Base-by-base conservation (phyloP, 768 basidiomycete genomes). In the Tubosaeta sp. region DNA sequence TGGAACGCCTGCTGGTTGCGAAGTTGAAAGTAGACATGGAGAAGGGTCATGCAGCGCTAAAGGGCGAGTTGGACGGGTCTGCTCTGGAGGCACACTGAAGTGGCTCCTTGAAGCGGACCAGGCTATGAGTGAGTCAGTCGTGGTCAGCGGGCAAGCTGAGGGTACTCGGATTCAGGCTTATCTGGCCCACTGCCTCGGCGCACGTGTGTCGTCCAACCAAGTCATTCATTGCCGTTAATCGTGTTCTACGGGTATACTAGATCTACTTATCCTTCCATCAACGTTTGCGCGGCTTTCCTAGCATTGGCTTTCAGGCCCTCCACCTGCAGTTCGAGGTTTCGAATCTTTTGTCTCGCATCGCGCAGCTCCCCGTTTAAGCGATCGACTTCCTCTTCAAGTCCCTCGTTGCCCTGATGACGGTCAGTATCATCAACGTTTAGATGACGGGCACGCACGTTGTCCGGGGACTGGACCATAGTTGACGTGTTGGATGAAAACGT, bases 251-350 rank as follows among this genome's bases (percentile, higher is more conserved):
- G 58, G 49, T 53, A 51, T 55, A 13, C 7, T 48, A 49, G 6
- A 45, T 51, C 51, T 59, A n/a, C n/a, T n/a, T n/a, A 65, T 39
- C 43, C 56, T 10, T 70, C 61, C 53, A 75, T 50, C 54, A 91
- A 65, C 32, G 84, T 73, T 64, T 86, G 80, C 12, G 86, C 85
- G 2, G 88, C 89, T 62, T 81, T 87, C 60, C 80, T 75, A 50
- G 89, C 87, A 60, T 91, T 92, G 16, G 83, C 82, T 51, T 79
- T 79, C 56, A 89, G 67, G 13, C 76, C 74, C 71, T 93, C 90
- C 18, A 92, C 81, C 70, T 90, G 87, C 52, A 93, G 64, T 71
- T 94, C 91, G 44, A 94, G 69, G 59, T 85, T 85, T 51, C 93
- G 76, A 47, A 94, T 92, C 72, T 87, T 82, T 68, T 84, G 83